Conservation (phyloP, 257 asterid species). For the Apocynum venetum region DNA sequence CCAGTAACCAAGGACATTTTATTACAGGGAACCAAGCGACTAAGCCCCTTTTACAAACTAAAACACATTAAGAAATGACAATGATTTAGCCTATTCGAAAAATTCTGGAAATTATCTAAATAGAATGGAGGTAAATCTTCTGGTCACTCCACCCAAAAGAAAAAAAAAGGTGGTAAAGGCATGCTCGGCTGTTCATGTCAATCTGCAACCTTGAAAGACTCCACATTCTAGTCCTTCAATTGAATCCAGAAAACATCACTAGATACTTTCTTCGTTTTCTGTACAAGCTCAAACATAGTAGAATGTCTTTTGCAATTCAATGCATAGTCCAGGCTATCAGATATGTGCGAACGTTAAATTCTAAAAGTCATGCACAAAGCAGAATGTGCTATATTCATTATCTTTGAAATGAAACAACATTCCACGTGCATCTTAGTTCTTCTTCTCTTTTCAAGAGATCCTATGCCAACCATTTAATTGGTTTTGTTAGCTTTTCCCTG, state of each 20-base stretch:
- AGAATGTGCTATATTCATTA: not conserved
- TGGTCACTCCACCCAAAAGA: not conserved
- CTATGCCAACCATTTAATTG: not conserved
- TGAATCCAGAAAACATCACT: not conserved
- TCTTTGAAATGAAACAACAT: not conserved
- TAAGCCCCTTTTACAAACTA: too few species aligned
- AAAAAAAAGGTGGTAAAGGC: not conserved
- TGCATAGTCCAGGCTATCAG: not conserved
- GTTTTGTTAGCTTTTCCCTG: not conserved
- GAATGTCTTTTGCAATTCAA: not conserved
- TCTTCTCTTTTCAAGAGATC: not conserved
- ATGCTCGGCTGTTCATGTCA: not conserved
- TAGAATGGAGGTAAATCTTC: not conserved
- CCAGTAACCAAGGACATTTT: not conserved
- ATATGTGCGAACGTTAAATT: not conserved
- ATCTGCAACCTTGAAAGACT: not conserved
- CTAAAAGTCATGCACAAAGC: not conserved
- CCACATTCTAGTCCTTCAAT: not conserved
- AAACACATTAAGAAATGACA: not conserved
- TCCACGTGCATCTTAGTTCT: not conserved
- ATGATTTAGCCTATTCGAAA: not conserved
- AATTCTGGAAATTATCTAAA: not conserved
- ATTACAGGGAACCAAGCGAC: not conserved
- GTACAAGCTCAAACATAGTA: not conserved
- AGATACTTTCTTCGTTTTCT: not conserved